phyloP scores from a whole-genome alignment of 371 early-diverging fungal species.

The Circinella umbellata region DNA sequence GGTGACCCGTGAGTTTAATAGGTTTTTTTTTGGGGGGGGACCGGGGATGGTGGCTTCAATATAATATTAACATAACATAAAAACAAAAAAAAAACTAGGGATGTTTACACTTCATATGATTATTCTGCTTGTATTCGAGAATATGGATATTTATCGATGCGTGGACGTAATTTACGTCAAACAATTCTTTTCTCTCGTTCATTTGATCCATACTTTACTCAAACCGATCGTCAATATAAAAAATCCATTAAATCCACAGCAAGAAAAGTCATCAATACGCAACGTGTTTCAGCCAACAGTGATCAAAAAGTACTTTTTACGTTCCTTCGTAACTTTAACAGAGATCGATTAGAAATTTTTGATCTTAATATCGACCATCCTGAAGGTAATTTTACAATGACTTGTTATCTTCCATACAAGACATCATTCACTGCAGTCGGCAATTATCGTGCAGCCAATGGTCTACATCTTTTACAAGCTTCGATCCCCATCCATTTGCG shows the following conservation, averaged over 20 bases:
- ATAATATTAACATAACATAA: background rate
- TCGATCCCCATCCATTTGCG: slow-evolving; percentile 72
- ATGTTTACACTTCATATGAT: slow-evolving; percentile 83
- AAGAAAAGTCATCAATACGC: slow-evolving; percentile 54
- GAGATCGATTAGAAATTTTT: slow-evolving; percentile 47
- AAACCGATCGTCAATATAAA: slow-evolving; percentile 52
- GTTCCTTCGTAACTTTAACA: slow-evolving; percentile 76
- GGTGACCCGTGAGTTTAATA: slow-evolving; percentile 70
- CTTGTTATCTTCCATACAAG: slow-evolving; percentile 65
- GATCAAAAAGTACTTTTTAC: slow-evolving; percentile 59
- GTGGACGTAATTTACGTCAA: slow-evolving; percentile 69
- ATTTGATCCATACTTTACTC: slow-evolving; percentile 63
- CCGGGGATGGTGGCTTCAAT: too few species aligned
- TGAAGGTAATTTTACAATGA: slow-evolving; percentile 40
- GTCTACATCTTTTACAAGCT: slow-evolving; percentile 60
- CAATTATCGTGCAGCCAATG: slow-evolving; percentile 62
- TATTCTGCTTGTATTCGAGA: slow-evolving; percentile 84
- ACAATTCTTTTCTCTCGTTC: slow-evolving; percentile 67
- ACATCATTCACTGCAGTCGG: slow-evolving; percentile 70
- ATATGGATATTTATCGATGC: slow-evolving; percentile 72
- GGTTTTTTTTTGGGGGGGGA: too few species aligned
- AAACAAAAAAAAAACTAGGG: slow-evolving; percentile 45
- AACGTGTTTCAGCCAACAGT: slow-evolving; percentile 41
- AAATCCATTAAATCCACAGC: slow-evolving; percentile 46
- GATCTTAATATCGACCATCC: slow-evolving; percentile 42